Evolutionary conservation across 129 eudicot genomes (phyloP).

Genomic region (Gnaphalium uliginosum): DNA sequence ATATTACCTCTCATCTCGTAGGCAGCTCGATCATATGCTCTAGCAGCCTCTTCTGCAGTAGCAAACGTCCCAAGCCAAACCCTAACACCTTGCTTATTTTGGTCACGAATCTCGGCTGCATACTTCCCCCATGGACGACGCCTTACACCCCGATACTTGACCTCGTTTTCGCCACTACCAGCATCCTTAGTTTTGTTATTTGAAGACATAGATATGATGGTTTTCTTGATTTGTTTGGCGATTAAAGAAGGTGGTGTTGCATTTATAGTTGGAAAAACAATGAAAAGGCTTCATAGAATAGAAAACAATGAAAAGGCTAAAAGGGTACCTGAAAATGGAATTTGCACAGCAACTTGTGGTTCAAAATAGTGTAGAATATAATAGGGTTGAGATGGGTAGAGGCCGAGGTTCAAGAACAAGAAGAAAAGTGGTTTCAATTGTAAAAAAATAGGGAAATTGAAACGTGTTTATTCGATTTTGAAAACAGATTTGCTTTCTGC

Average conservation of each 20-base stretch:
- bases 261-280: slow-evolving; percentile 34
- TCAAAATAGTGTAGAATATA: no score
- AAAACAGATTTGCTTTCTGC: no score
- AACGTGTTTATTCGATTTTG: no score
- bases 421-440: no score
- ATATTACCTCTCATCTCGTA: slow-evolving; percentile 40
- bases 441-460: no score
- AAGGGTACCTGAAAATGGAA: slow-evolving; percentile 21
- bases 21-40: slow-evolving; percentile 55
- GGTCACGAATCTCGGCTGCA: slow-evolving; percentile 55
- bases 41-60: slow-evolving; percentile 53
- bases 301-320: slow-evolving; percentile 24
- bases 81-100: slow-evolving; percentile 35
- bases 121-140: slow-evolving; percentile 59
- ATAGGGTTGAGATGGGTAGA: no score
- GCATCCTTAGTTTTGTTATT: neutral
- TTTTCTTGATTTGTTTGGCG: no score
- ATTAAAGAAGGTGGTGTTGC: neutral
- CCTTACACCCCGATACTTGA: slow-evolving; percentile 45
- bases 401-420: no score
- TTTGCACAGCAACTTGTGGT: no score
- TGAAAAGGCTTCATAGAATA: slow-evolving; percentile 34
- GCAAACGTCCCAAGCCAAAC: slow-evolving; percentile 53
- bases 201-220: neutral
- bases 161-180: slow-evolving; percentile 19